phyloP scores from a whole-genome alignment of 805 yeast species.

The Blastobotrys chiropterorum region DNA sequence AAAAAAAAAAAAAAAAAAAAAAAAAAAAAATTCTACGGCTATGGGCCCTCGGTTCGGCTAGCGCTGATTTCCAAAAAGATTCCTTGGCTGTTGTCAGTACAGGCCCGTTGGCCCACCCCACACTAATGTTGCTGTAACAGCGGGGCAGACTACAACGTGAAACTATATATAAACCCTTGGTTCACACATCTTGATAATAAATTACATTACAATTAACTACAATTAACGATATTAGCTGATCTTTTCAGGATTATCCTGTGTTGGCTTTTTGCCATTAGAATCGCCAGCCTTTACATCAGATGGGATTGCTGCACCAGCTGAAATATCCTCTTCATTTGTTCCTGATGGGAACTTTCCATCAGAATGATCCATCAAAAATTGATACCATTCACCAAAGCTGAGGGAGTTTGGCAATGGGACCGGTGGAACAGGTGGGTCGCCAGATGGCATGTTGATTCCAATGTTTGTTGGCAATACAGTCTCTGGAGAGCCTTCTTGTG shows the following conservation, averaged over 20 bases:
- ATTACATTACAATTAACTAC: not conserved
- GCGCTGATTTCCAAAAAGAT: no score
- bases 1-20: no score
- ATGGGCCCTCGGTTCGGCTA: no score
- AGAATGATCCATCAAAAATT: slow-evolving; percentile 27
- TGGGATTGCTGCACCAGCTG: not conserved
- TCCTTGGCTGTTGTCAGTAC: no score
- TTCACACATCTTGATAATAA: not conserved
- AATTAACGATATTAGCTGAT: not conserved
- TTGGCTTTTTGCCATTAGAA: not conserved
- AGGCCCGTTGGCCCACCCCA: no score
- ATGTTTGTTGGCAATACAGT: not conserved
- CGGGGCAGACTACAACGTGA: no score
- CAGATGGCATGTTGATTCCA: not conserved
- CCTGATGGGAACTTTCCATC: slow-evolving; percentile 1
- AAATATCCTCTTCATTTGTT: not conserved
- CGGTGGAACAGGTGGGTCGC: not conserved
- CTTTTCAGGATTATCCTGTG: not conserved
- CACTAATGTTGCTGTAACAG: no score
- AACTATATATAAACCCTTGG: not conserved
- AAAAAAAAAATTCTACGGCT: no score
- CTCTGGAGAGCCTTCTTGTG: not conserved
- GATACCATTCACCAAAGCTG: slow-evolving; percentile 36
- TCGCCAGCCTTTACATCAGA: not conserved
- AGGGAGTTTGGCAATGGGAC: slow-evolving; percentile 27